Base-by-base conservation (phyloP, 2,329 filamentous ascomycete genomes). In the Ophiostoma sp. region DNA sequence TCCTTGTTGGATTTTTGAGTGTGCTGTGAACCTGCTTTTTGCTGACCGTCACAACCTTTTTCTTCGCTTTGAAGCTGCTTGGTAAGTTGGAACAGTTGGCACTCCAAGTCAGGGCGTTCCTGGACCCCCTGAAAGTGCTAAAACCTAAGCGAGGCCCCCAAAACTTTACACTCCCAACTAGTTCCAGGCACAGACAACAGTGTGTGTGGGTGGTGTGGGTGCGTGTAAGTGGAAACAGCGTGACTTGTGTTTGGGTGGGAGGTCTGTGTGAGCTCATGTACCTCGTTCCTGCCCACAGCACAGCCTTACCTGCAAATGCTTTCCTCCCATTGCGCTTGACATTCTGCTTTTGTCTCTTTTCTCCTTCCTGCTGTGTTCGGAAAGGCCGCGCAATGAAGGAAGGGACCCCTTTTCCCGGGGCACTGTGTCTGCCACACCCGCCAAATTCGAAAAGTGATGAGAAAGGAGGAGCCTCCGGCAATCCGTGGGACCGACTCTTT, bases 121-220 rank as follows among this genome's bases (percentile, higher is more conserved):
- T 15, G 11, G 2, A 9, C 36, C 61, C 61, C 61, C 36, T 66
- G 61, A 25, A 42, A 17, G 39, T 45, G 61, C 59, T 45, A 66
- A 66, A 66, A 66, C 61, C 39, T 66, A 28, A 45, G 59, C 61
- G 61, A 45, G 36, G 61, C 19, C 61, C 61, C 61, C 33, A 63
- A 64, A 64, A 45, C 61, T 28, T 64, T 64, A 42, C 61, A 64
- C 8, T 39, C 36, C 61, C 33, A 42, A 64, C 36, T 66, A 66
- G 61, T 45, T 66, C 57, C 61, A 66, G 36, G 61, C 61, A 66
- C 61, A 28, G 61, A 66, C 61, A 42, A 12, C 36, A 42, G 36
- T n/a, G 17, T 28, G 52, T 28, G 52, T 31, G 11, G 59, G 31
- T 63, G 61, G 36, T 66, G 61, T 45, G 61, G 61, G 22, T 28